Evolutionary conservation across 176 grass and related monocot species (phyloP).

Genomic region (Alloteropsis semialata): DNA sequence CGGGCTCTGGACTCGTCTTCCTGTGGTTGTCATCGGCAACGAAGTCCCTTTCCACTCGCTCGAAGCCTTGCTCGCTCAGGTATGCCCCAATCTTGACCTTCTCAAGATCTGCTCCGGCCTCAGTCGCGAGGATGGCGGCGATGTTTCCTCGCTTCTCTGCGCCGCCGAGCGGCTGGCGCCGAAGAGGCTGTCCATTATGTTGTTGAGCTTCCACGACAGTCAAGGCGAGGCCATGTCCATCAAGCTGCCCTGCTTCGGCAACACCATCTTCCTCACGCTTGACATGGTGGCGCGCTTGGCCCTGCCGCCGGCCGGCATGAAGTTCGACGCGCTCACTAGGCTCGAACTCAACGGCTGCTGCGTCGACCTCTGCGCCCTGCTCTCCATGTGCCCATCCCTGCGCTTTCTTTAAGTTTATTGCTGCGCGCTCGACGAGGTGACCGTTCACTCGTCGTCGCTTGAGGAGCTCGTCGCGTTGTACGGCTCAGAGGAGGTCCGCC

Average conservation of each 20-base stretch:
- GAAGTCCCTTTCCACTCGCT: too few relatives aligned
- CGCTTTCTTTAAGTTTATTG: too few relatives aligned
- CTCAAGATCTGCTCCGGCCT: background rate
- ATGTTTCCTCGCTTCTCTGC: background rate
- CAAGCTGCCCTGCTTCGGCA: background rate
- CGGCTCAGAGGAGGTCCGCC: too few relatives aligned
- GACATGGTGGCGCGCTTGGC: rapidly evolving
- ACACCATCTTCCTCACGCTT: background rate
- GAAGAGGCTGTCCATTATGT: background rate
- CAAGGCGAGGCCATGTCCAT: background rate
- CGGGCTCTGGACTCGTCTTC: background rate
- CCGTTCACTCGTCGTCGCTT: too few relatives aligned
- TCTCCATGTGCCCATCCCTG: too few relatives aligned
- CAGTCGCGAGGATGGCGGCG: background rate
- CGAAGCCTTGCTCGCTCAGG: background rate
- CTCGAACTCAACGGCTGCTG: too few relatives aligned
- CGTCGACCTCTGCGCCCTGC: too few relatives aligned
- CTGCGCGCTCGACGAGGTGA: too few relatives aligned
- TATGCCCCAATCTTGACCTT: background rate
- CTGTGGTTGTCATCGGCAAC: background rate
- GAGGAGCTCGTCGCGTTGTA: too few relatives aligned
- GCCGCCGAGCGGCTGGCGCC: background rate
- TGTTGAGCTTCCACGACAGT: rapidly evolving
- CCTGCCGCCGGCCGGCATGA: too few relatives aligned
- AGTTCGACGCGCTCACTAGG: too few relatives aligned